Conservation (phyloP, 768 basidiomycete species). For the Cystofilobasidium ferigula region DNA sequence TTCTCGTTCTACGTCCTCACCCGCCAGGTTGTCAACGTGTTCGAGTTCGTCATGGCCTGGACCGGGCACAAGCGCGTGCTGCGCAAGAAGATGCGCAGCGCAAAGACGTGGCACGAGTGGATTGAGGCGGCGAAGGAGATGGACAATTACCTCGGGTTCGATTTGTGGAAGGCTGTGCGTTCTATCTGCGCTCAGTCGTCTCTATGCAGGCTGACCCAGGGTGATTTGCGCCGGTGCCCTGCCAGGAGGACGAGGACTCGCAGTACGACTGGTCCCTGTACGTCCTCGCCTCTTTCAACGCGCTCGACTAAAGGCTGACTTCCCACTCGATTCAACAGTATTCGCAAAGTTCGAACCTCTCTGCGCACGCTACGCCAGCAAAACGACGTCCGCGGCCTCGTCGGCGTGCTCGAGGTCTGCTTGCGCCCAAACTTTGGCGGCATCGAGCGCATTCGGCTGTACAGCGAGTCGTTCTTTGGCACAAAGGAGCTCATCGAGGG, state of each 20-base stretch:
- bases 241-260: slow-evolving; percentile 58
- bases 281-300: not conserved
- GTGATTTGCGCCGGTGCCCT: no score
- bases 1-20: slow-evolving; percentile 70
- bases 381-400: slow-evolving; percentile 70
- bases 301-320: not conserved
- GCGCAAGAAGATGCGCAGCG: slow-evolving; percentile 60
- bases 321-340: not conserved
- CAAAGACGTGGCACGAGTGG: slow-evolving; percentile 82
- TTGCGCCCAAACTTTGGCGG: slow-evolving; percentile 87
- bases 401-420: slow-evolving; percentile 84
- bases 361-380: slow-evolving; percentile 58
- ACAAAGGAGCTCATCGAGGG: slow-evolving; percentile 85
- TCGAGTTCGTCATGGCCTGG: slow-evolving; percentile 68
- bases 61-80: slow-evolving; percentile 43
- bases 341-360: slow-evolving; percentile 54
- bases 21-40: slow-evolving; percentile 82
- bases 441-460: slow-evolving; percentile 73
- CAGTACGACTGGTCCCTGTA: slow-evolving; percentile 83
- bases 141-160: slow-evolving; percentile 71
- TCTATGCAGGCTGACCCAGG: not conserved
- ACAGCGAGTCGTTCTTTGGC: slow-evolving; percentile 88
- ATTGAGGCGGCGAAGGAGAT: slow-evolving; percentile 63
- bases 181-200: not conserved
- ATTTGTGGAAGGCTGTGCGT: slow-evolving; percentile 66